phyloP scores from a whole-genome alignment of 768 basidiomycete species.

The Rhizopogon vesiculosus region DNA sequence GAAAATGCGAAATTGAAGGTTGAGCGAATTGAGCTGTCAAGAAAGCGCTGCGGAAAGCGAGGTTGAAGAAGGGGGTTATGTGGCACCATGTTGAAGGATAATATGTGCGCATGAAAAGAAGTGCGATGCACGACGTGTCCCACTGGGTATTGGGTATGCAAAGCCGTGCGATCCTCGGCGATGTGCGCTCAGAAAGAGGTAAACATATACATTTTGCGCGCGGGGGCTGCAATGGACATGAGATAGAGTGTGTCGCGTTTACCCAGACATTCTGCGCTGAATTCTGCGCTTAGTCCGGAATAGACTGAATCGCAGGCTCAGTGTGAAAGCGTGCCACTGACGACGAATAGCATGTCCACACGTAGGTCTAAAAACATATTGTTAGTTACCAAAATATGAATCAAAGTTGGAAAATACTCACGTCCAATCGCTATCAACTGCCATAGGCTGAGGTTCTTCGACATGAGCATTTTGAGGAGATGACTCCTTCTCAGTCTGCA shows the following conservation, averaged over 20 bases:
- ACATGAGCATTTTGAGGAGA: not conserved
- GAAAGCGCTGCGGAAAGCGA: conserved; percentile 14
- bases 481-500: conserved; percentile 16
- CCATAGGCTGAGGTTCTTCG: conserved; percentile 4
- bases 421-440: conserved; percentile 27
- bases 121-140: conserved; percentile 16
- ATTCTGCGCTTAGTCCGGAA: conserved; percentile 46
- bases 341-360: conserved; percentile 49
- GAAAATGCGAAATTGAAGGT: conserved; percentile 13
- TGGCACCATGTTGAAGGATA: conserved; percentile 6
- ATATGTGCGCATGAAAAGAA: not conserved
- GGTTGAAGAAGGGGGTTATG: conserved; percentile 8
- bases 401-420: conserved; percentile 13
- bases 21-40: not conserved
- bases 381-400: not conserved
- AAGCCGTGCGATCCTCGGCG: conserved; percentile 18
- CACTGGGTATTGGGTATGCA: conserved; percentile 11
- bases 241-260: conserved; percentile 3
- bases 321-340: conserved; percentile 57
- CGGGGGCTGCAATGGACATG: conserved; percentile 8
- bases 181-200: conserved; percentile 18
- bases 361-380: conserved; percentile 40
- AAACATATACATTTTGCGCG: conserved; percentile 21
- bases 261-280: conserved; percentile 23
- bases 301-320: conserved; percentile 52